A percentile compares a stretch with the other conserved stretches of the same genome.
These are phyloP conservation scores for Whalleya microplaca DNA, from an alignment of 2,329 filamentous ascomycete genomes.

Conservation along the genomic window DNA sequence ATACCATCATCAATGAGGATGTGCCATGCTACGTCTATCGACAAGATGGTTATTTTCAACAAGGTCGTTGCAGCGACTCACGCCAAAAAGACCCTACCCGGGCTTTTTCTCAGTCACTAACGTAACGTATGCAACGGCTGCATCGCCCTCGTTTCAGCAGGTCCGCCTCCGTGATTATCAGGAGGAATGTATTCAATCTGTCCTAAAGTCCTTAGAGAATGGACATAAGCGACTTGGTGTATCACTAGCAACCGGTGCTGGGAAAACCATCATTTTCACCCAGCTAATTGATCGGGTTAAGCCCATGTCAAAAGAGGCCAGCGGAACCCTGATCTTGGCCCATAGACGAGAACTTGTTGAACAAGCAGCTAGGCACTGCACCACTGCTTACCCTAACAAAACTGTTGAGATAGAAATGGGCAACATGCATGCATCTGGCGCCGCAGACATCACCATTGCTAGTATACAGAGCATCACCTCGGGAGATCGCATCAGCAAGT, in stretches of 20 bases:
- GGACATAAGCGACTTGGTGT: slow-evolving; percentile 82
- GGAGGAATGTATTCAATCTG: slow-evolving; percentile 86
- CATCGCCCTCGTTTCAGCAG: slow-evolving; percentile 14
- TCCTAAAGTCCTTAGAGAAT: slow-evolving; percentile 67
- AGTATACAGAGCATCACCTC: slow-evolving; percentile 86
- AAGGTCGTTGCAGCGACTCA: slow-evolving; percentile 11
- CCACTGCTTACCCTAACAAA: slow-evolving; percentile 76
- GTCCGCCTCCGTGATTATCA: slow-evolving; percentile 81
- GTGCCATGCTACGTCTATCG: slow-evolving; percentile 33
- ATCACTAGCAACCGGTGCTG: slow-evolving; percentile 84
- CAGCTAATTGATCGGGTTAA: slow-evolving; percentile 83
- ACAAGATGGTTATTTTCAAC: slow-evolving; percentile 25
- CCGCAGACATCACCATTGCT: slow-evolving; percentile 90
- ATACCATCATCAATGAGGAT: slow-evolving; percentile 11
- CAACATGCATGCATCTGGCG: slow-evolving; percentile 71
- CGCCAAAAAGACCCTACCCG: slow-evolving; percentile 2
- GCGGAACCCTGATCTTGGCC: slow-evolving; percentile 86
- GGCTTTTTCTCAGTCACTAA: slow-evolving; percentile 12
- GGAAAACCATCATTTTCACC: slow-evolving; percentile 96
- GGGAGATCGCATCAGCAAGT: slow-evolving; percentile 77
- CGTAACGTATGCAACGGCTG: slow-evolving; percentile 6
- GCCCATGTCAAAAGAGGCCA: slow-evolving; percentile 57
- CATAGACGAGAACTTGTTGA: slow-evolving; percentile 93
- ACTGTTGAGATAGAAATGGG: slow-evolving; percentile 93
- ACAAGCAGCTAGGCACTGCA: slow-evolving; percentile 87